A percentile compares a stretch with the other conserved stretches of the same genome.
Evolutionary conservation across 75 land plant species (phyloP).

Genomic region (Sequoiadendron giganteum): DNA sequence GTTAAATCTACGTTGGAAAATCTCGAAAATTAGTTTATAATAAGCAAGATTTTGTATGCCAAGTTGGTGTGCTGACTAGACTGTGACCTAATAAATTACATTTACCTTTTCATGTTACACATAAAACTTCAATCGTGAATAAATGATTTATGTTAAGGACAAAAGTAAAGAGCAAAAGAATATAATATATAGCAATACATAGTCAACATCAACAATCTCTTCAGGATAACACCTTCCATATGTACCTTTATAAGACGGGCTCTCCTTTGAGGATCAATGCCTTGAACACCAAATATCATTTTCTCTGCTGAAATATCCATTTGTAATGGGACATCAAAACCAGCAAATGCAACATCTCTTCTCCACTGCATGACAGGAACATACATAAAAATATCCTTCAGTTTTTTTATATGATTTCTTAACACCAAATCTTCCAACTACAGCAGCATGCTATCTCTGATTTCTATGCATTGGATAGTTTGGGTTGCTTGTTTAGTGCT

Average conservation of each 20-base stretch:
- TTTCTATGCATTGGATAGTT: background rate
- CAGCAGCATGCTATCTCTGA: background rate
- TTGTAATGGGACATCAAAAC: conserved; percentile 94
- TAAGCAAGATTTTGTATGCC: background rate
- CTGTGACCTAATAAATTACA: background rate
- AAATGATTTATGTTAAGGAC: background rate
- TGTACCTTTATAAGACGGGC: conserved; percentile 66
- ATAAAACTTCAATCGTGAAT: background rate
- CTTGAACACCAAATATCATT: conserved; percentile 91
- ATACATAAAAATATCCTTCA: background rate
- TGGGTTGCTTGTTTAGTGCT: background rate
- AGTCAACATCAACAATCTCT: background rate
- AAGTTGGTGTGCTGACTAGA: background rate
- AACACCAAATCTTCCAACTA: background rate
- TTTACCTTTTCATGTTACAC: background rate
- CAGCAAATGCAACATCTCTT: conserved; percentile 97
- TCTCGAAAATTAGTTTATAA: too few relatives aligned
- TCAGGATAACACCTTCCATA: background rate
- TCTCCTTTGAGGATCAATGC: conserved; percentile 70
- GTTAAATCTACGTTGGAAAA: too few relatives aligned
- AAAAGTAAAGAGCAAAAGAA: background rate
- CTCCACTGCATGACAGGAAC: conserved; percentile 71
- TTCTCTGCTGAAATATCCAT: conserved; percentile 97
- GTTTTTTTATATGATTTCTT: background rate
- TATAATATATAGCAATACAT: background rate